A percentile compares a stretch with the other conserved stretches of the same genome.
Evolutionary conservation across 2,329 filamentous ascomycete species (phyloP).

Genomic region (Verticillium dahliae): DNA sequence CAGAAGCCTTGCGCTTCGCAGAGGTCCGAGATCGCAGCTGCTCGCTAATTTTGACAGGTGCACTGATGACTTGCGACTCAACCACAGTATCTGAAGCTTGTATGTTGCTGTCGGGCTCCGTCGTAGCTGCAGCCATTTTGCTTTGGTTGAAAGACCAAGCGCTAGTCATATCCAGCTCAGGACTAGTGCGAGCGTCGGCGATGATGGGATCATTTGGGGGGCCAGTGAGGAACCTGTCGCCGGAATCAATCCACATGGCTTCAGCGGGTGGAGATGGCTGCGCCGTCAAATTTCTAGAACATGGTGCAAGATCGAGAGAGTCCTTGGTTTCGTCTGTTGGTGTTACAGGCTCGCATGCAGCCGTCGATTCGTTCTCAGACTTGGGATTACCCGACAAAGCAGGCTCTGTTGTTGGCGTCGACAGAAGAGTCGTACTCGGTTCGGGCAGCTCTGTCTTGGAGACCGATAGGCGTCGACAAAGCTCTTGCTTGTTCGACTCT

Average conservation of each 20-base stretch:
- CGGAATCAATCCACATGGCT: background rate
- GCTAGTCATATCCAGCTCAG: slow-evolving; percentile 11
- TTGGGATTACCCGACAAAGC: background rate
- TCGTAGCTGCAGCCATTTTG: slow-evolving; percentile 1
- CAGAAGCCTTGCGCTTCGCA: slow-evolving; percentile 24
- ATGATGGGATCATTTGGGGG: slow-evolving; percentile 1
- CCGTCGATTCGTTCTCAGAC: background rate
- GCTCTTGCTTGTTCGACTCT: slow-evolving; percentile 24
- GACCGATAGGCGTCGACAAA: background rate
- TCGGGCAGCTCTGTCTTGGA: background rate
- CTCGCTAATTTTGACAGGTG: background rate
- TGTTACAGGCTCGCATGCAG: background rate
- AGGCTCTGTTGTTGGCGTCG: background rate
- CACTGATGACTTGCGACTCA: background rate
- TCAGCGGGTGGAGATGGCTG: background rate
- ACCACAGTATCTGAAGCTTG: background rate
- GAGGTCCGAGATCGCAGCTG: background rate
- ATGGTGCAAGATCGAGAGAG: background rate
- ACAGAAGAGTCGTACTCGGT: background rate
- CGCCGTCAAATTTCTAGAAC: background rate
- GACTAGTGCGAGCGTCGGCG: slow-evolving; percentile 1
- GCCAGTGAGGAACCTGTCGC: slow-evolving; percentile 7
- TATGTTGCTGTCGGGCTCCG: background rate
- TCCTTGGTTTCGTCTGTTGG: background rate
- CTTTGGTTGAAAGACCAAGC: slow-evolving; percentile 11